Evolutionary conservation across 441 rosid species (phyloP), one percentile per base, ranked within the genome.

Genomic region (Flueggea neowawraea): DNA sequence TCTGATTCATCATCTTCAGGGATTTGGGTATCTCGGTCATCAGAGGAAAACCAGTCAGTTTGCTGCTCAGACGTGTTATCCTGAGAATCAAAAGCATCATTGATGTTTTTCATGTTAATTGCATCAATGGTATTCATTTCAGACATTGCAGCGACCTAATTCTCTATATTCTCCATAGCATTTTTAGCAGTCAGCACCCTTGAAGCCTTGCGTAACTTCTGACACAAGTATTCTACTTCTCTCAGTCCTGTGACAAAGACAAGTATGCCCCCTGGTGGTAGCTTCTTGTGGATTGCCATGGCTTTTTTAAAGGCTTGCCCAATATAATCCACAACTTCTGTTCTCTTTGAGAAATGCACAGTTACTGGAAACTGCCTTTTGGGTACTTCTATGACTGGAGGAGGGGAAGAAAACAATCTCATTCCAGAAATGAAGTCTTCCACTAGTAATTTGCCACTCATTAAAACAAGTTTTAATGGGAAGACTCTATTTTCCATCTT

Each of bases 161-260:
- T 70, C 53, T 64, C 73, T 32, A 57, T 61, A 58, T 71, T 78
- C 61, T 58, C 69, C 63, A 61, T 57, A 62, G 68, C 58, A 65
- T 75, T 55, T 66, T 67, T 78, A 31, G 59, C 54, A 44, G 68
- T 69, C 68, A 80, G 54, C 54, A 87, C 80, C 56, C 58, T 76
- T 44, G 96, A 90, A 72, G 90, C 85, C 67, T 73, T 87, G 28
- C 64, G 70, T 43, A 91, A 74, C 76, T 82, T 91, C 67, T 62
- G 74, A 69, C 99, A 94, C 55, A 91, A 79, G 75, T 80, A 76
- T 52, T 91, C 96, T 22, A 94, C 95, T 72, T 94, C 97, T 78
- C 96, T 85, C 80, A 87, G 97, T 60, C 99, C 97, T 0, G 97
- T 94, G 68, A 94, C 94, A 76, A 91, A 94, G 59, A 91, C 92